Evolutionary conservation across 2,329 filamentous ascomycete species (phyloP), one percentile per base, ranked within the genome.

Genomic region (Sporothrix sp.): DNA sequence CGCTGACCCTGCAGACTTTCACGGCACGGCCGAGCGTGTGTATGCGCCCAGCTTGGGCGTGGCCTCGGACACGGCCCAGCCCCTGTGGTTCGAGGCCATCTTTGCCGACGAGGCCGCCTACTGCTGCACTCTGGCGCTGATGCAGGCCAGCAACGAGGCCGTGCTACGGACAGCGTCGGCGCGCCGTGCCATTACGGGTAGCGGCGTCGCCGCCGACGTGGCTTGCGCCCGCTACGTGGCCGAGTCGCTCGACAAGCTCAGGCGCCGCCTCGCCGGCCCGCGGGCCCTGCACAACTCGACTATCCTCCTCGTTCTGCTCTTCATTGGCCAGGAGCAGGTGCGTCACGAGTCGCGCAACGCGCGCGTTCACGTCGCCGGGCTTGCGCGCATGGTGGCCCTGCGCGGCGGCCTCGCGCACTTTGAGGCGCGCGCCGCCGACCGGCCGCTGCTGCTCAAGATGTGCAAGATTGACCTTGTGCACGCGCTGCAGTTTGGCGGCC

Each of bases 301-400:
- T 8, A 59, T 63, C 14, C 54, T 64, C 20, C 25, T 63, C 20
- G 54, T 56, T 7, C 57, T 45, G 16, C 32, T 45, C 28, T 45
- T 62, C 6, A 54, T 61, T n/a, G 52, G 53, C 7, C 62, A 60
- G 9, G 62, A 63, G 38, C 57, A 58, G 42, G 54, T 59, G 21
- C 50, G 55, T 27, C 52, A 55, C 3, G 48, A 35, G 53, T 6
- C 42, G 45, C 11, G 25, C 10, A 10, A 46, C 38, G 4, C 57
- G 10, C 32, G 51, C 14, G 43, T 57, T 8, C 68, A 71, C 54
- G 57, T 69, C 8, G 57, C 58, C 28, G 66, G 66, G 3, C 58
- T 70, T 10, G 62, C 61, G 50, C 59, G 58, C 10, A 65, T 68
- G 62, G 63, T 68, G 11, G 62, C 65, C 4, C 53, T 65, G n/a